phyloP scores from a whole-genome alignment of 352 stramenopile species.

The Pythium dissotocum region DNA sequence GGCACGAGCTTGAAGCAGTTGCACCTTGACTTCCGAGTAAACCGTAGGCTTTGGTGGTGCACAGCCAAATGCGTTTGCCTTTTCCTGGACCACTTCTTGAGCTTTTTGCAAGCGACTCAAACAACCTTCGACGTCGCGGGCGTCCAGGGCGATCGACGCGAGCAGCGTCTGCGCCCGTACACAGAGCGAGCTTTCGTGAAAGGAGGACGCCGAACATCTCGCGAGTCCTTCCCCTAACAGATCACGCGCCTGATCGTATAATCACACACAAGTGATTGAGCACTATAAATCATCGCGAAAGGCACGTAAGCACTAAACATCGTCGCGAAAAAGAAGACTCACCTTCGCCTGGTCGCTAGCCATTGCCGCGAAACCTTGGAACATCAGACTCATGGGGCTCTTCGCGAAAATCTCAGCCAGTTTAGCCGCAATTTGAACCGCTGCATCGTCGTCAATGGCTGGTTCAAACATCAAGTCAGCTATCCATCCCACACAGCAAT shows the following conservation, averaged over 20 bases:
- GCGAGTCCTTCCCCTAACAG: slow-evolving; percentile 57
- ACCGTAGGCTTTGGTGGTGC: slow-evolving; percentile 34
- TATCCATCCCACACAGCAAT: not conserved
- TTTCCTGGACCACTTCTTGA: slow-evolving; percentile 46
- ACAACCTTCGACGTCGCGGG: slow-evolving; percentile 63
- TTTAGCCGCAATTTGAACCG: not conserved
- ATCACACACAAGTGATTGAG: too few species aligned
- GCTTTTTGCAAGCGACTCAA: slow-evolving; percentile 48
- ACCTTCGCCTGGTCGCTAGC: not conserved
- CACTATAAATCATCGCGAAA: too few species aligned
- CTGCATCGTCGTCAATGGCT: slow-evolving; percentile 16
- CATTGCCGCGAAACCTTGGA: slow-evolving; percentile 16
- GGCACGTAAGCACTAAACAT: too few species aligned
- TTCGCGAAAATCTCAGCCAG: slow-evolving; percentile 13
- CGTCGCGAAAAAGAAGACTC: too few species aligned
- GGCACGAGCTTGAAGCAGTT: slow-evolving; percentile 61
- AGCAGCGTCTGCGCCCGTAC: slow-evolving; percentile 58
- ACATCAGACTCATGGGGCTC: slow-evolving; percentile 29
- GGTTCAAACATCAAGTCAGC: not conserved
- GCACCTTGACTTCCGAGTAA: slow-evolving; percentile 55
- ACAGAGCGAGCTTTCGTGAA: slow-evolving; percentile 64
- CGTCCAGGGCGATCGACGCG: slow-evolving; percentile 41
- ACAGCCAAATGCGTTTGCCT: slow-evolving; percentile 42
- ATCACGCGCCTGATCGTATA: slow-evolving; percentile 38
- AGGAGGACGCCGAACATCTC: slow-evolving; percentile 60